Conservation (phyloP, 2,329 filamentous ascomycete genomes). For the Ophiostoma triangulosporum region DNA sequence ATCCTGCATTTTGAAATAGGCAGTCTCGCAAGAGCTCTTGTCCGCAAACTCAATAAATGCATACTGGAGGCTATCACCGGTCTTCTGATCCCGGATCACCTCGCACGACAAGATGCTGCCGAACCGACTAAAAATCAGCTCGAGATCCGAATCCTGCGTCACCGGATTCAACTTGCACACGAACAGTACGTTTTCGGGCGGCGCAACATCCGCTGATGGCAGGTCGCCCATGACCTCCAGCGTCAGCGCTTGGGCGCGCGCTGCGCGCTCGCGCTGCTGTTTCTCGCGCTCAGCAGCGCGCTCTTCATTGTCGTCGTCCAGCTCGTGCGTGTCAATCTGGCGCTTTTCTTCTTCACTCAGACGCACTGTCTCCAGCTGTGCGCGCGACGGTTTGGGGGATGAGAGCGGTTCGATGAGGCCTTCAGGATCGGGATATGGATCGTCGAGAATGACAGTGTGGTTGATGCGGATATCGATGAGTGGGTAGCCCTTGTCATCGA, state of each 20-base stretch:
- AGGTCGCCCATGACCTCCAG: constrained; percentile 96
- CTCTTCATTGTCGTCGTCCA: constrained; percentile 53
- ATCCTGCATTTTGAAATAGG: constrained; percentile 98
- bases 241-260: constrained; percentile 83
- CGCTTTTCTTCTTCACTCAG: constrained; percentile 76
- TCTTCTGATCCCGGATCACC: constrained; percentile 86
- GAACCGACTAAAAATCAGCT: constrained; percentile 94
- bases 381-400: constrained; percentile 69
- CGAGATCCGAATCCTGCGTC: constrained; percentile 84
- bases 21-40: constrained; percentile 82
- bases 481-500: constrained; percentile 73
- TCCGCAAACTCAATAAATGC: constrained; percentile 96
- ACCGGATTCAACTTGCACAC: constrained; percentile 98
- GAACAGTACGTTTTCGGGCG: constrained; percentile 92
- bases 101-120: constrained; percentile 92
- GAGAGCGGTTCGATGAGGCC: constrained; percentile 63
- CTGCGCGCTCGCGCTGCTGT: constrained; percentile 73
- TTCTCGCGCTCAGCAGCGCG: constrained; percentile 54
- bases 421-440: constrained; percentile 74
- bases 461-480: constrained; percentile 90
- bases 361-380: constrained; percentile 79
- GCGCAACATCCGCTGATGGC: constrained; percentile 93
- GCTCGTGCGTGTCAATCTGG: constrained; percentile 40
- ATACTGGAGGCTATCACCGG: constrained; percentile 90
- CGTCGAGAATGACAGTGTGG: constrained; percentile 83